Conservation (phyloP, 176 grass and related monocot species). For the Alopecurus myosuroides region DNA sequence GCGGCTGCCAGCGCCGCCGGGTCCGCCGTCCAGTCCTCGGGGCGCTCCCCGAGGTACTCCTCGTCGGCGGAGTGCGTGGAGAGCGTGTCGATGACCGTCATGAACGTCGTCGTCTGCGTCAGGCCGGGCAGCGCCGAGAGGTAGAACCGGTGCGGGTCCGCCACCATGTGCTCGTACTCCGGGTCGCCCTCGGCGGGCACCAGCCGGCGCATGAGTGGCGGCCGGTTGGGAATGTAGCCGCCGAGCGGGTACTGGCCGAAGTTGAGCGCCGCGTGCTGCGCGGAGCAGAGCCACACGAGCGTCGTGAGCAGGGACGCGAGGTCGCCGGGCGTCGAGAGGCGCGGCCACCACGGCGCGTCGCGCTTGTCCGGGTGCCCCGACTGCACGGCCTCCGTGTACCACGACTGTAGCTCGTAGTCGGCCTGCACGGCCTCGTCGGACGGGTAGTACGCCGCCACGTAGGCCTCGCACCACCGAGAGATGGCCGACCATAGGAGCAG, state of each 20-base stretch:
- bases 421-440: conserved; percentile 36
- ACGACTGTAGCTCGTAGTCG: conserved; percentile 82
- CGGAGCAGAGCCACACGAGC: conserved; percentile 84
- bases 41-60: conserved; percentile 81
- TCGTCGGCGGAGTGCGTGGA: conserved; percentile 96
- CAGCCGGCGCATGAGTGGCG: conserved; percentile 88
- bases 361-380: conserved; percentile 77
- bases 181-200: conserved; percentile 78
- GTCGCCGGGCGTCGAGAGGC: conserved; percentile 39
- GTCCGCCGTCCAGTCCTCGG: conserved; percentile 76
- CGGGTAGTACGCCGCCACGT: conserved; percentile 69
- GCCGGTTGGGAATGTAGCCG: conserved; percentile 90
- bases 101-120: conserved; percentile 84
- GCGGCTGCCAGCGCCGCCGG: conserved; percentile 41
- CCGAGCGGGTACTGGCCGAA: conserved; percentile 97
- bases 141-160: conserved; percentile 78
- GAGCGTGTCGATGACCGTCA: conserved; percentile 98
- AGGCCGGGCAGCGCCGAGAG: conserved; percentile 87
- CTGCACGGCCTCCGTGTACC: conserved; percentile 70
- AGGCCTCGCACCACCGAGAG: conserved; percentile 45
- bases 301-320: conserved; percentile 71
- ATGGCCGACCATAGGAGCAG: conserved; percentile 87
- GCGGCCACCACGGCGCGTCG: conserved; percentile 89
- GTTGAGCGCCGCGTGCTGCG: conserved; percentile 93
- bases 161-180: conserved; percentile 57